A percentile compares a stretch with the other conserved stretches of the same genome.
phyloP scores from a whole-genome alignment of 495 filamentous ascomycete species.

The Hypoxylon cercidicola region DNA sequence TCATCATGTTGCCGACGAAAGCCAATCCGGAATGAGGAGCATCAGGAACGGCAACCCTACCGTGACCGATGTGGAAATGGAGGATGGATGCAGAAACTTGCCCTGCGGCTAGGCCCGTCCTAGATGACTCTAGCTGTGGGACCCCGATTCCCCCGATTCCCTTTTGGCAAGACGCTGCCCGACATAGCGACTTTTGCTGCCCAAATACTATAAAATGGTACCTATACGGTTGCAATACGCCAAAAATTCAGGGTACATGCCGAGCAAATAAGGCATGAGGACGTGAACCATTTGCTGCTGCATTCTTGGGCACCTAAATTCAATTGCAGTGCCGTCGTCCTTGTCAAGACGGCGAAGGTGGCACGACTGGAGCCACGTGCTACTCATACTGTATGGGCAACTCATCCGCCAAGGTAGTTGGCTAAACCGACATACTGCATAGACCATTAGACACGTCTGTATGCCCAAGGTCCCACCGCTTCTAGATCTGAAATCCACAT shows the following conservation, averaged over 20 bases:
- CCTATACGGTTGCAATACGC: conserved; percentile 30
- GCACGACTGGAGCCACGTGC: conserved; percentile 47
- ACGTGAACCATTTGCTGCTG: conserved; percentile 28
- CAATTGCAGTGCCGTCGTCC: conserved; percentile 27
- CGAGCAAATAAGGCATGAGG: conserved; percentile 24
- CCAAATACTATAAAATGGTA: conserved; percentile 39
- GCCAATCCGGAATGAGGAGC: conserved; percentile 31
- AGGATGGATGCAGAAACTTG: conserved; percentile 31
- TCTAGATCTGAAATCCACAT: conserved; percentile 34
- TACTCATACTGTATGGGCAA: conserved; percentile 38
- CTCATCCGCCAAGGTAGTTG: conserved; percentile 29
- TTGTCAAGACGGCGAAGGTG: conserved; percentile 27
- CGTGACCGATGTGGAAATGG: conserved; percentile 27
- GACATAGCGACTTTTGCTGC: conserved; percentile 38
- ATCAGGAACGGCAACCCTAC: conserved; percentile 34
- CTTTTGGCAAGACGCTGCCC: conserved; percentile 37
- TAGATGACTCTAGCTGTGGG: conserved; percentile 32
- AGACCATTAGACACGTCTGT: conserved; percentile 39
- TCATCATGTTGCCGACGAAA: conserved; percentile 19
- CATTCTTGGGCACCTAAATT: conserved; percentile 19
- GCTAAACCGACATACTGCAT: conserved; percentile 30
- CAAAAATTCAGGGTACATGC: conserved; percentile 26
- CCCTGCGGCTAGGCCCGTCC: conserved; percentile 37
- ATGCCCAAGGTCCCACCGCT: conserved; percentile 46
- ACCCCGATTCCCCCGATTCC: conserved; percentile 23